Evolutionary conservation across 306 rosid genomes (phyloP), one percentile per base, ranked within the genome.

Genomic region (Chamaecrista fasciculata): DNA sequence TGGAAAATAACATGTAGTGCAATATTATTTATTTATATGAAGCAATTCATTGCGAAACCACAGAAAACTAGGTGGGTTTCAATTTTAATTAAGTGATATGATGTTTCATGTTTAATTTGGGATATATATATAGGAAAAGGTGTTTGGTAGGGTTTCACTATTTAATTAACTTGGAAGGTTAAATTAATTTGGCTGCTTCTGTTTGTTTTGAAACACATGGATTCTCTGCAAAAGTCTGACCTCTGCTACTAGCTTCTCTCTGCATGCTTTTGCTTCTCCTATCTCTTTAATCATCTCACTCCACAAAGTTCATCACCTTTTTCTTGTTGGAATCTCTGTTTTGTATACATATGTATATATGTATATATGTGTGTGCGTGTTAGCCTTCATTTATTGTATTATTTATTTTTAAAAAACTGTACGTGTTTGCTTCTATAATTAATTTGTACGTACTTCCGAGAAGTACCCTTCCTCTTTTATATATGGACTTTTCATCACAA

Each of bases 321-420:
- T 40, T 47, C 29, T 71, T 25, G 69, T 29, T 24, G 66, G 83
- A 81, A 81, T 84, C 80, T 76, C 76, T 72, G 78, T 29, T 5
- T 29, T 33, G 6, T 33, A 33, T 33, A 33, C 57, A 43, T 50
- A 19, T 7, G 14, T 26, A 15, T 14, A 16, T 11, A 4, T 36
- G 7, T 8, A 36, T 36, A 3, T 8, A 36, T 36, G 7, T 36
- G 1, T 3, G 5, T 3, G 2, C 16, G 14, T 60, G 50, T 69
- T 82, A 76, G 84, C 77, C 33, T 69, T 36, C 34, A 12, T n/a
- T n/a, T n/a, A n/a, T n/a, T n/a, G n/a, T n/a, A n/a, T n/a, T n/a
- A n/a, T n/a, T n/a, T n/a, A n/a, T n/a, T n/a, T n/a, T n/a, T n/a
- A n/a, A n/a, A n/a, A n/a, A n/a, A n/a, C n/a, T n/a, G n/a, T n/a